These are phyloP conservation scores for Claviceps africana DNA, from an alignment of 2,329 filamentous ascomycete species.

Conservation along the genomic window DNA sequence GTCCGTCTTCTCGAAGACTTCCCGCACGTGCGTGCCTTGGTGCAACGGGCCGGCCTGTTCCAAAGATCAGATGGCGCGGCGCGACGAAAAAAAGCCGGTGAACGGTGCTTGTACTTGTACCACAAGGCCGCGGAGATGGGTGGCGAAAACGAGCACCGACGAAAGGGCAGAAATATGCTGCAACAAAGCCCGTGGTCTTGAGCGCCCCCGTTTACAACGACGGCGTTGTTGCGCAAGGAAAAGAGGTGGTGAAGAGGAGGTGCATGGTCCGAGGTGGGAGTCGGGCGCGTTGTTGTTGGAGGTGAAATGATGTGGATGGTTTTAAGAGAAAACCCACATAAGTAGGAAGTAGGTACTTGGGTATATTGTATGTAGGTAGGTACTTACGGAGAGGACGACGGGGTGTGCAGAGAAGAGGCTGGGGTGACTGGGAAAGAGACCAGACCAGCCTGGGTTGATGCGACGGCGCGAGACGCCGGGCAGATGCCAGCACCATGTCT, in stretches of 20 bases:
- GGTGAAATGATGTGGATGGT: background rate
- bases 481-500: background rate
- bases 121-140: background rate
- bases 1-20: background rate
- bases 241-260: background rate
- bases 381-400: too few species aligned
- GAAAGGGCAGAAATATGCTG: background rate
- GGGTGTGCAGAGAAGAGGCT: too few species aligned
- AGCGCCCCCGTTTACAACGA: background rate
- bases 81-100: slow-evolving; percentile 1
- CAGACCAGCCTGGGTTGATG: too few species aligned
- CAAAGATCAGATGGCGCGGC: background rate
- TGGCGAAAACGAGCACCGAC: background rate
- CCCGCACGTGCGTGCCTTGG: slow-evolving; percentile 3
- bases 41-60: slow-evolving; percentile 1
- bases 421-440: too few species aligned
- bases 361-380: too few species aligned
- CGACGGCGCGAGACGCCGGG: background rate
- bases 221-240: too few species aligned
- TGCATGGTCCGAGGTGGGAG: background rate
- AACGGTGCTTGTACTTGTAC: background rate
- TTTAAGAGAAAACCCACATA: background rate
- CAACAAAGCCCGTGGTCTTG: background rate
- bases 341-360: too few species aligned
- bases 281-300: background rate